These are phyloP conservation scores for Aspergillus alliaceus DNA, from an alignment of 2,329 filamentous ascomycete genomes.

Conservation along the genomic window DNA sequence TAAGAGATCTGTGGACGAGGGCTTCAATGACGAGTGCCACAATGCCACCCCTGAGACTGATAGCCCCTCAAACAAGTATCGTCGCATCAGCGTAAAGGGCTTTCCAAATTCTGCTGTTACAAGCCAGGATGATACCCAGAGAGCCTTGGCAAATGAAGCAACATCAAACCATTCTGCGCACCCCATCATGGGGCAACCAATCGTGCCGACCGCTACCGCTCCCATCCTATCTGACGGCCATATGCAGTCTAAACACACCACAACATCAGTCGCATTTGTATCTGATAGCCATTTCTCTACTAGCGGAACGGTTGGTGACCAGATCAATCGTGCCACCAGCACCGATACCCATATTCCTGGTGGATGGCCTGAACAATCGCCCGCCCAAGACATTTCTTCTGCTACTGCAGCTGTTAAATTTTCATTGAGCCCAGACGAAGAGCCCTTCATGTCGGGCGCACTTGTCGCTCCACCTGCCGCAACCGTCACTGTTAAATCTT, in stretches of 20 bases:
- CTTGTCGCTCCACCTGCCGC: background rate
- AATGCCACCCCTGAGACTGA: background rate
- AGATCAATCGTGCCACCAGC: background rate
- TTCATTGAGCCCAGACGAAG: background rate
- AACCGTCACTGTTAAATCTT: background rate
- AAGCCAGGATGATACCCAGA: background rate
- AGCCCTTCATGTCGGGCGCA: conserved; percentile 8
- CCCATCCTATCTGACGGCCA: background rate
- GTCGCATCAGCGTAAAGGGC: conserved; percentile 7
- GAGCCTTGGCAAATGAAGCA: background rate
- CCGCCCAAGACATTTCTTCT: background rate
- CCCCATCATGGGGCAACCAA: background rate
- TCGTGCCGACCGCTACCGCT: background rate
- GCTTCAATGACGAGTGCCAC: background rate
- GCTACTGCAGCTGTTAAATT: background rate
- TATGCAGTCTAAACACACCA: background rate
- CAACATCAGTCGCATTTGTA: background rate
- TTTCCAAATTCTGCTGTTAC: conserved; percentile 1
- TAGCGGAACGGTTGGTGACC: background rate
- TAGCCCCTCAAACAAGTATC: conserved; percentile 10
- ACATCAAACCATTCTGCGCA: background rate
- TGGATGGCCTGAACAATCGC: background rate
- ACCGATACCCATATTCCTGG: background rate
- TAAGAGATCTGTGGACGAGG: conserved; percentile 15
- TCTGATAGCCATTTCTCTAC: background rate